phyloP scores from a whole-genome alignment of 2,329 filamentous ascomycete species.

The Esteya vermicola region DNA sequence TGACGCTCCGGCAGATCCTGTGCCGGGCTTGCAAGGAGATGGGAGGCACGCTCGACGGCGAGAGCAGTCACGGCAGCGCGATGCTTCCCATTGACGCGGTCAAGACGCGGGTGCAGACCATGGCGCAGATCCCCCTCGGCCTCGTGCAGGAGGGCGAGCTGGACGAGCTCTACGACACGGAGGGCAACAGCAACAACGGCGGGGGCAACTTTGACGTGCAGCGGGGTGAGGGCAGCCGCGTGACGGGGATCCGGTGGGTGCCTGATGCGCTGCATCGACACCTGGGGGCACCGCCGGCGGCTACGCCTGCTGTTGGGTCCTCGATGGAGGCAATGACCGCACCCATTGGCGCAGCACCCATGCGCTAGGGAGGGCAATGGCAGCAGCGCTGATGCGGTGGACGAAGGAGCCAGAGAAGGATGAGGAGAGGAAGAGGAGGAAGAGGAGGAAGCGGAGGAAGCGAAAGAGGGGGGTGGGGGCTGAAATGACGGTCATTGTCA shows the following conservation, averaged over 20 bases:
- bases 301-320: conserved; percentile 47
- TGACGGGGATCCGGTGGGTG: conserved; percentile 37
- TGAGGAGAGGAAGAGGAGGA: not conserved
- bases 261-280: conserved; percentile 25
- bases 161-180: conserved; percentile 75
- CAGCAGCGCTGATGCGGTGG: not conserved
- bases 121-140: conserved; percentile 12
- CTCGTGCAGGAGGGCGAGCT: conserved; percentile 52
- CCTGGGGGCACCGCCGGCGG: conserved; percentile 15
- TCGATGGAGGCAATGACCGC: not conserved
- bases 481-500: too few species aligned
- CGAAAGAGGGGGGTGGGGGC: too few species aligned
- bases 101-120: conserved; percentile 48
- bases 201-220: conserved; percentile 73
- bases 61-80: conserved; percentile 17
- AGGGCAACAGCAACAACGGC: conserved; percentile 74
- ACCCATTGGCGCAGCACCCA: not conserved
- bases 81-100: conserved; percentile 53
- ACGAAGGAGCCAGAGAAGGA: not conserved
- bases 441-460: too few species aligned
- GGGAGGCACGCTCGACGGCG: conserved; percentile 18
- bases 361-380: not conserved
- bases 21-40: conserved; percentile 64
- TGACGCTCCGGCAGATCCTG: conserved; percentile 58
- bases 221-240: conserved; percentile 29